Evolutionary conservation across 208 protist genomes (phyloP), one percentile per base, ranked within the genome.

Genomic region (Trypanosomatidae sp.): DNA sequence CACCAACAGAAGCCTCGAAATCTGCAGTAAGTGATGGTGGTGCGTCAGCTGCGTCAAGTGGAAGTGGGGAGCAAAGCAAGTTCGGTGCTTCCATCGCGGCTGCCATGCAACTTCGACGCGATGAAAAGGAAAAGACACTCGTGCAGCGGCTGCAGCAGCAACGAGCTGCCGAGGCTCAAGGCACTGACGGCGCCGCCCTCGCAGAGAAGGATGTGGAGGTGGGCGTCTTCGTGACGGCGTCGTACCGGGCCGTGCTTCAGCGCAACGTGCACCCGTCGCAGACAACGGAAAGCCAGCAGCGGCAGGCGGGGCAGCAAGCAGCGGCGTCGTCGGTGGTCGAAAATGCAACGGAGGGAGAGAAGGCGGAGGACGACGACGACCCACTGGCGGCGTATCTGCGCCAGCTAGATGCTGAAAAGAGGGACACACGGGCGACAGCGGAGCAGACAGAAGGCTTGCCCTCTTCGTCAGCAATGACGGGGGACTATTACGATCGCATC

Each of bases 171-270:
- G 89, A 93, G 50, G 83, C 67, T 10, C 69, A 81, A 22, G 67
- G 79, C 28, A 44, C 60, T n/a, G 81, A 79, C 8, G 77, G 80
- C 13, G 43, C 47, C 4, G 70, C 76, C 10, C 69, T 91, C 1
- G 76, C 85, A 15, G 69, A 87, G 71, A 92, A 91, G 73, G 90
- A 94, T 53, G 12, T 82, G 62, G 81, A 92, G 10, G 87, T 94
- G 33, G 90, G 90, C 56, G 83, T 92, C 3, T 94, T 94, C 69
- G 80, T 94, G 13, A 94, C 90, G 12, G 69, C 84, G 1, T 69
- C 84, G 46, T 94, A 94, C 76, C 72, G 84, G 47, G 77, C 77
- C 17, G 64, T 86, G 17, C 76, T 92, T 55, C 78, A 79, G 59
- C 76, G 81, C 58, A 86, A 88, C 64, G 70, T 66, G 25, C 75